phyloP scores from a whole-genome alignment of 805 yeast genomes.

The Nakazawaea holstii region DNA sequence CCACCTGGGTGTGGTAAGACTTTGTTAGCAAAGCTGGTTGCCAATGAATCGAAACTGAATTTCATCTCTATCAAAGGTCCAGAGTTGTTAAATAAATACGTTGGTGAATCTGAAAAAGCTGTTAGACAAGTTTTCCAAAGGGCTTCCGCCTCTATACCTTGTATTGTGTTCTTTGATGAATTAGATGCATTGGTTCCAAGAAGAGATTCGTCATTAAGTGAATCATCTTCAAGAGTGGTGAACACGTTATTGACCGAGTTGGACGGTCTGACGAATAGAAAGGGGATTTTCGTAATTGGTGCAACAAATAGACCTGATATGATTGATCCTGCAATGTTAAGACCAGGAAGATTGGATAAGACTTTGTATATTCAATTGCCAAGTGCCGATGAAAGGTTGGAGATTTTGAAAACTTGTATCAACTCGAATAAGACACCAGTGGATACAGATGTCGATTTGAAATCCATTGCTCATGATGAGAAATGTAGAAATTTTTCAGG shows the following conservation, averaged over 20 bases:
- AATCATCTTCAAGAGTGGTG: constrained; percentile 88
- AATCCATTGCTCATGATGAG: constrained; percentile 61
- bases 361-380: constrained; percentile 91
- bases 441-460: constrained; percentile 53
- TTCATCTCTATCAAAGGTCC: constrained; percentile 96
- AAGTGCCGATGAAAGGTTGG: constrained; percentile 66
- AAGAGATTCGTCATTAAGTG: constrained; percentile 83
- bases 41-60: constrained; percentile 94
- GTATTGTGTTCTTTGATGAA: constrained; percentile 93
- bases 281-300: constrained; percentile 91
- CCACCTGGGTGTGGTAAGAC: constrained; percentile 99
- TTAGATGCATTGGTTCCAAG: constrained; percentile 94
- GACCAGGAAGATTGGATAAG: constrained; percentile 95
- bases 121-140: constrained; percentile 90
- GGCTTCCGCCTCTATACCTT: constrained; percentile 93
- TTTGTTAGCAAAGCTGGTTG: constrained; percentile 92
- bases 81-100: constrained; percentile 89
- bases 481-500: constrained; percentile 90
- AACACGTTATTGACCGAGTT: constrained; percentile 90
- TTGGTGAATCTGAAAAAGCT: constrained; percentile 92
- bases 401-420: constrained; percentile 75
- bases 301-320: constrained; percentile 98
- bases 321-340: constrained; percentile 96
- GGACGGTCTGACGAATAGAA: constrained; percentile 89
- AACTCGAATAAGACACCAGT: constrained; percentile 73